Evolutionary conservation across 352 stramenopile genomes (phyloP).

Genomic region (Pythium phragmiticola): DNA sequence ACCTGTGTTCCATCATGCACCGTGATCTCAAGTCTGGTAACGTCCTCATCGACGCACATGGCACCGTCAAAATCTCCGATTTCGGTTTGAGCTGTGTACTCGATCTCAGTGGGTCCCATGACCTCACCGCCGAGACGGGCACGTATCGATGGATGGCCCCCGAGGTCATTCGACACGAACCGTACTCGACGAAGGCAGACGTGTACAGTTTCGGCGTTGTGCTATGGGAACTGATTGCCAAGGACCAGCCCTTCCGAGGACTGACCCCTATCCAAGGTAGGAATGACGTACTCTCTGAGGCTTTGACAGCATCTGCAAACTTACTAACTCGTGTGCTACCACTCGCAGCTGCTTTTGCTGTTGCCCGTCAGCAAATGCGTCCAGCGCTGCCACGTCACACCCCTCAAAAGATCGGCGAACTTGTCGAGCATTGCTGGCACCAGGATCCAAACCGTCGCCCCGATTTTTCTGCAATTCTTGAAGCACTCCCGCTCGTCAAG

Average conservation of each 20-base stretch:
- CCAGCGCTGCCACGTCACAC: constrained; percentile 83
- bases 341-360: constrained; percentile 70
- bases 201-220: constrained; percentile 94
- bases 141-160: constrained; percentile 96
- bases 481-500: constrained; percentile 78
- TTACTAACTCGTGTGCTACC: neutral
- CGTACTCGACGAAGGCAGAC: constrained; percentile 94
- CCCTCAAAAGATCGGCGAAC: constrained; percentile 72
- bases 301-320: constrained; percentile 15
- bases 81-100: constrained; percentile 87
- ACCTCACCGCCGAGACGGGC: constrained; percentile 84
- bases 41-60: constrained; percentile 83
- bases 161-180: constrained; percentile 92
- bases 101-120: constrained; percentile 70
- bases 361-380: constrained; percentile 82
- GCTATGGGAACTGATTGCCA: constrained; percentile 83
- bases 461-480: constrained; percentile 74
- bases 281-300: neutral
- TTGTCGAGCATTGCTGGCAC: constrained; percentile 86
- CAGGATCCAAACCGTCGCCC: constrained; percentile 71
- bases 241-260: constrained; percentile 82
- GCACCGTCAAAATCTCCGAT: constrained; percentile 87
- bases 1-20: constrained; percentile 93
- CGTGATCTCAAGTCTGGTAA: constrained; percentile 97
- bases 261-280: constrained; percentile 83